Evolutionary conservation across 2,329 filamentous ascomycete species (phyloP), one percentile per base, ranked within the genome.

Genomic region (Sporothrix mexicana): DNA sequence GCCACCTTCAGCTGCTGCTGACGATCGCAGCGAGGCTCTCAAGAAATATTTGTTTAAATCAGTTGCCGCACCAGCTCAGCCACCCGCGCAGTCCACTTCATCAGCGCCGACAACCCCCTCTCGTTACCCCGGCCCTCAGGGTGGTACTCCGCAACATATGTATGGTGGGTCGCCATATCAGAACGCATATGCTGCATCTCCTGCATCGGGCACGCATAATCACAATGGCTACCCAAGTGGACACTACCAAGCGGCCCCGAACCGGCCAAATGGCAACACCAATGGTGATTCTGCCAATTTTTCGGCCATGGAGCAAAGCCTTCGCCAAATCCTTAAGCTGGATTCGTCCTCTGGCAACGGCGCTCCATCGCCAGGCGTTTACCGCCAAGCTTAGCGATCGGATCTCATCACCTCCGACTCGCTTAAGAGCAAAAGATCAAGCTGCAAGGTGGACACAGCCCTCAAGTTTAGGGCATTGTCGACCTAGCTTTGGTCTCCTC

Each of bases 31-130:
- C 5, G 87, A 89, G 75, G 86, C 86, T 66, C 78, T 90, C 30
- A 90, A 90, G 78, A 85, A 83, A 62, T 89, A 87, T 76, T 79
- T 90, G 0, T 88, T 88, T 68, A 74, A 76, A 20, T 67, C 78
- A 30, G 73, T 74, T 59, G 43, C 73, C 74, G 6, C 64, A 9
- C 9, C 68, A 3, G 17, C 66, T 68, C 70, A 43, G 25, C 66
- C 49, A 41, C 41, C 55, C 12, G 36, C 59, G 10, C 20, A 61
- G 9, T 49, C 57, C 20, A 20, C 41, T 10, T 68, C 51, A 12
- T 57, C 68, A 3, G 62, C 51, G 5, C 61, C 67, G 1, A 12
- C 59, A 4, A 70, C 72, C 7, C 66, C 67, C 13, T 67, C 64
- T n/a, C 64, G 71, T 1, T 43, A 61, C 45, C 41, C 57, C 6